These are phyloP conservation scores for Russula olivacea DNA, from an alignment of 768 basidiomycete genomes.

Conservation along the genomic window DNA sequence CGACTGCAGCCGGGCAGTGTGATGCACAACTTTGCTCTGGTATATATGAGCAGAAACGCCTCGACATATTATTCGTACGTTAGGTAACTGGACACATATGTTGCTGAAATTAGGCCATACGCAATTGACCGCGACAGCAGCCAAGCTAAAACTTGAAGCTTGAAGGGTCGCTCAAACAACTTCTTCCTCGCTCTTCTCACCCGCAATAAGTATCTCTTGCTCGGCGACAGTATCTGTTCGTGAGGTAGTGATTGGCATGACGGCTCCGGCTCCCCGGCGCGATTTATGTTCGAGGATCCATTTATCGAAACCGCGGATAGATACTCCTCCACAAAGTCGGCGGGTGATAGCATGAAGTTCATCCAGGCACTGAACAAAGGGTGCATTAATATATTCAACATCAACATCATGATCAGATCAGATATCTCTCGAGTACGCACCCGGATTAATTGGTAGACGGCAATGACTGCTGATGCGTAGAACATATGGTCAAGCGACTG, in stretches of 20 bases:
- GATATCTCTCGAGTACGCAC: neutral
- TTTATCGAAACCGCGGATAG: constrained; percentile 18
- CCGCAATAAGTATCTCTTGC: neutral
- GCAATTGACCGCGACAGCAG: neutral
- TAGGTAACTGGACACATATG: neutral
- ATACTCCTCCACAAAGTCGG: constrained; percentile 18
- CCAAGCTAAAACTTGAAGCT: neutral
- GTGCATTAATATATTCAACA: neutral
- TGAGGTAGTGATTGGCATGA: constrained; percentile 3
- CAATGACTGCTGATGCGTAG: constrained; percentile 20
- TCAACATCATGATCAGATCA: neutral
- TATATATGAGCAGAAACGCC: too few species aligned
- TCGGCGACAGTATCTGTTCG: neutral
- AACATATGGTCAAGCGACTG: constrained; percentile 20
- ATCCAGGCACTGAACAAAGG: constrained; percentile 16
- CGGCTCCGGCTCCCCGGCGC: neutral
- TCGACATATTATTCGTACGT: too few species aligned
- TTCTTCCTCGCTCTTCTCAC: constrained; percentile 6
- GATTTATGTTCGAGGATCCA: constrained; percentile 15
- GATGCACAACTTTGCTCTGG: too few species aligned
- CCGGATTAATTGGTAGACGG: constrained; percentile 17
- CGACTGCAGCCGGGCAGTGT: too few species aligned
- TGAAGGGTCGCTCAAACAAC: neutral
- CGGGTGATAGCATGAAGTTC: constrained; percentile 17
- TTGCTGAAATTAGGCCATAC: neutral